phyloP scores from a whole-genome alignment of 169 alveolate genomes.

The Nephromyces sp. region DNA sequence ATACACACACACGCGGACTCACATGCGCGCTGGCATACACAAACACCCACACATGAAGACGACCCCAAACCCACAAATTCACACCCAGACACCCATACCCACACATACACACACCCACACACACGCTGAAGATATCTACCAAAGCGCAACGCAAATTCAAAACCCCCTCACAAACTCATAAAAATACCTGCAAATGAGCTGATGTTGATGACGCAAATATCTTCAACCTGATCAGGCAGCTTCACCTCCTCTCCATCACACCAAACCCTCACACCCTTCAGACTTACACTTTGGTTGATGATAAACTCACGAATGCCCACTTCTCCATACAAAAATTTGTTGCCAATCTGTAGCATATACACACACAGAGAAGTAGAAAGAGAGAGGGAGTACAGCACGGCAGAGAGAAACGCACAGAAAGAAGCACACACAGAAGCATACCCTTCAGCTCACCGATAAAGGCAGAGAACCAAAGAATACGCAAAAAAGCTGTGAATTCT shows the following conservation, averaged over 20 bases:
- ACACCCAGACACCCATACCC: neutral
- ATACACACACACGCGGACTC: neutral
- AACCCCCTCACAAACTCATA: conserved; percentile 39
- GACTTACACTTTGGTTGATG: conserved; percentile 36
- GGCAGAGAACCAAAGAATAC: neutral
- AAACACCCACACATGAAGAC: neutral
- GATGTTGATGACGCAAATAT: conserved; percentile 49
- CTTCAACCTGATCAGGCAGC: conserved; percentile 43
- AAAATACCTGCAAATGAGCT: conserved; percentile 57
- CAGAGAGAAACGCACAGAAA: neutral
- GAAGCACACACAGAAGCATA: neutral
- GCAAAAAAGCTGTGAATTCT: neutral
- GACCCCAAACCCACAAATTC: neutral
- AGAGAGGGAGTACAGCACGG: neutral
- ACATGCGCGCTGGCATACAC: conserved; percentile 1
- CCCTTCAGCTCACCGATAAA: neutral
- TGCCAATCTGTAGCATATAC: conserved; percentile 47
- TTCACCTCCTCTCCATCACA: conserved; percentile 54
- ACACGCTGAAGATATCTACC: conserved; percentile 6
- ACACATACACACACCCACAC: neutral
- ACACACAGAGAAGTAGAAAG: no score
- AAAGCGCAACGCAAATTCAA: neutral
- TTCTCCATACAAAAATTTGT: conserved; percentile 58
- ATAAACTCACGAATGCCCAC: conserved; percentile 53
- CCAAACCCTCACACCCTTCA: conserved; percentile 41